These are phyloP conservation scores for Misopates orontium DNA, from an alignment of 257 asterid genomes.

Conservation along the genomic window DNA sequence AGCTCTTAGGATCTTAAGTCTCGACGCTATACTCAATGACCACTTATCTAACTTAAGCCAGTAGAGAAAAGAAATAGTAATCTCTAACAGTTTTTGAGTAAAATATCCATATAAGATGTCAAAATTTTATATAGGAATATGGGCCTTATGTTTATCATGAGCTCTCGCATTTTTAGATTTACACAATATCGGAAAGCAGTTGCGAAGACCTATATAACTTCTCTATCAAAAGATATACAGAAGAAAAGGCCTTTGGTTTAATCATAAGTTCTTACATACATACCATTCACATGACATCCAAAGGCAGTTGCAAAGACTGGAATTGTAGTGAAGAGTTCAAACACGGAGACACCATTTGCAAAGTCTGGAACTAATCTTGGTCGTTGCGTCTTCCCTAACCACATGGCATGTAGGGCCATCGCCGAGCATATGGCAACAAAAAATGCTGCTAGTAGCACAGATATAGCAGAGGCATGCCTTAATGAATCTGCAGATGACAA, in stretches of 20 bases:
- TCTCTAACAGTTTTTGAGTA: too few relatives aligned
- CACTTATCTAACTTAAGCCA: too few relatives aligned
- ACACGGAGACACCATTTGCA: slow-evolving; percentile 48
- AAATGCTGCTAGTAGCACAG: slow-evolving; percentile 81
- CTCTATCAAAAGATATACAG: slow-evolving; percentile 30
- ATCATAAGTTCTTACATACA: slow-evolving; percentile 8
- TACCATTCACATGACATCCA: slow-evolving; percentile 94
- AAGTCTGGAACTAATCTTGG: slow-evolving; percentile 74
- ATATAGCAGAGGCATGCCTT: slow-evolving; percentile 84
- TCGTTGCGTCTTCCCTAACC: slow-evolving; percentile 63
- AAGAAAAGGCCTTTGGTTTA: not conserved
- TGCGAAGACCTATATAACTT: slow-evolving; percentile 79
- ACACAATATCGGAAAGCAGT: slow-evolving; percentile 95
- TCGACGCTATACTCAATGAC: too few relatives aligned
- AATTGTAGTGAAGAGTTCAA: slow-evolving; percentile 80
- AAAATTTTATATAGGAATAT: too few relatives aligned
- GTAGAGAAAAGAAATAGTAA: too few relatives aligned
- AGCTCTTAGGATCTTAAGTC: too few relatives aligned
- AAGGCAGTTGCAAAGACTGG: slow-evolving; percentile 94
- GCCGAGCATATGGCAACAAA: slow-evolving; percentile 77
- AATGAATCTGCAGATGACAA: slow-evolving; percentile 70
- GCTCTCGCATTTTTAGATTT: slow-evolving; percentile 37
- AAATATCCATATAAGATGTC: too few relatives aligned
- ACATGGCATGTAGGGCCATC: slow-evolving; percentile 79
- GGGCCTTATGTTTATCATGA: not conserved